Evolutionary conservation across 768 basidiomycete species (phyloP).

Genomic region (Leccinum uliginosum): DNA sequence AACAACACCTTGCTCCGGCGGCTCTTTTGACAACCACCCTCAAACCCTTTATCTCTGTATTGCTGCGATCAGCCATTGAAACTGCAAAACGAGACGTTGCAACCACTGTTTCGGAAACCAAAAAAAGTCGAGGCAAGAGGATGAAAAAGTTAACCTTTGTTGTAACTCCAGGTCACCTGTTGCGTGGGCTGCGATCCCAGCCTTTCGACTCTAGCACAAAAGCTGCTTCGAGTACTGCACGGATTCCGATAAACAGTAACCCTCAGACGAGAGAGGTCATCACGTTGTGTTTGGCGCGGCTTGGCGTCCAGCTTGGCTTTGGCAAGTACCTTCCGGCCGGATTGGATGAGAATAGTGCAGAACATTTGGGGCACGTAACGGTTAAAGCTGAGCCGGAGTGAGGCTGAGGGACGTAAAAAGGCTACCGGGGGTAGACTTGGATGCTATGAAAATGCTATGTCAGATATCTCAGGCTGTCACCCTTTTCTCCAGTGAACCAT

Average conservation of each 20-base stretch:
- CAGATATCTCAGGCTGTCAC: neutral
- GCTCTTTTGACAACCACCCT: conserved; percentile 35
- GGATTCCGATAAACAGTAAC: conserved; percentile 1
- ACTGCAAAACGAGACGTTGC: conserved; percentile 30
- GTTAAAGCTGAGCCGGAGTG: conserved; percentile 14
- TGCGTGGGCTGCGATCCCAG: conserved; percentile 32
- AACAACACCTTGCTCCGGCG: conserved; percentile 30
- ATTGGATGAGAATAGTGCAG: neutral
- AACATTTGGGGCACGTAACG: neutral
- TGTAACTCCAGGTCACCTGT: conserved; percentile 37
- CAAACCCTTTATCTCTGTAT: conserved; percentile 29
- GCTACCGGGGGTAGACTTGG: too few relatives aligned
- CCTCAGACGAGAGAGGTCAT: conserved; percentile 15
- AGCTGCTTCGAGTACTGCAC: neutral
- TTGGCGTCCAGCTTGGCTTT: conserved; percentile 28
- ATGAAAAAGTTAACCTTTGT: conserved; percentile 24
- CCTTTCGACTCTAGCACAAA: conserved; percentile 1
- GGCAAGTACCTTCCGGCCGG: neutral
- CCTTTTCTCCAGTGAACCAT: neutral
- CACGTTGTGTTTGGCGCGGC: conserved; percentile 28
- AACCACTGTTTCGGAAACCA: conserved; percentile 17
- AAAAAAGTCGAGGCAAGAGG: conserved; percentile 18
- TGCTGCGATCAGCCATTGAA: conserved; percentile 33
- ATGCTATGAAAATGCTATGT: neutral
- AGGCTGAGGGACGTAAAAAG: neutral